Evolutionary conservation across 2,329 filamentous ascomycete genomes (phyloP).

Genomic region (Onygenales sp.): DNA sequence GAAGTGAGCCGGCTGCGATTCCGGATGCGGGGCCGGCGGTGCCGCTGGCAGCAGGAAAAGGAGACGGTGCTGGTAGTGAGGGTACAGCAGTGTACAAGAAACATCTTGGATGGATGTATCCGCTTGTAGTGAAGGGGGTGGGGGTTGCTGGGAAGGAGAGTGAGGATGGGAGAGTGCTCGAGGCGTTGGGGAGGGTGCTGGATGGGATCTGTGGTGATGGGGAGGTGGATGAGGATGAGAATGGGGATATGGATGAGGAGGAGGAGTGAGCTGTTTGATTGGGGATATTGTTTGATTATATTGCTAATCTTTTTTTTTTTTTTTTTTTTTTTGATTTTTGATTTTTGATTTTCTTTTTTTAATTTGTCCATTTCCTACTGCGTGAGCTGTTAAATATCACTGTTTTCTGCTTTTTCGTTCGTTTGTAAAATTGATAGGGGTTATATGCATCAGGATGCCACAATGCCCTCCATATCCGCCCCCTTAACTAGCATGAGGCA

Average conservation of each 20-base stretch:
- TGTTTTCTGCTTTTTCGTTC: neutral
- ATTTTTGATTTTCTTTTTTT: neutral
- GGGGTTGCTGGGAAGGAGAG: constrained; percentile 31
- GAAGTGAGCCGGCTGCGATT: constrained; percentile 62
- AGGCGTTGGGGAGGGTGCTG: constrained; percentile 50
- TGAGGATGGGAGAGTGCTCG: constrained; percentile 28
- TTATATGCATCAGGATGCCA: too few relatives aligned
- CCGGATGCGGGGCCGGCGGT: constrained; percentile 31
- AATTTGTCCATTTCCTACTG: neutral
- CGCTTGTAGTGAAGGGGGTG: constrained; percentile 44
- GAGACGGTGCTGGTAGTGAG: constrained; percentile 10
- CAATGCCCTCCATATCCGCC: too few relatives aligned
- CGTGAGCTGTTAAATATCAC: neutral
- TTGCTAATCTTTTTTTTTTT: neutral
- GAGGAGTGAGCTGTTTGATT: neutral
- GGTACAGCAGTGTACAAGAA: constrained; percentile 45
- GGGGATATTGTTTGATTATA: neutral
- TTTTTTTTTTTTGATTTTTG: neutral
- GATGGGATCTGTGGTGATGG: constrained; percentile 46
- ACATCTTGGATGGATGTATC: constrained; percentile 73
- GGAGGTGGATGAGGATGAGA: neutral
- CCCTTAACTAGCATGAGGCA: too few relatives aligned
- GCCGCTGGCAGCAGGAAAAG: neutral
- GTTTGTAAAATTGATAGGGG: too few relatives aligned
- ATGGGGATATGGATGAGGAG: neutral